Percentiles rank a stretch among this genome's conserved stretches.
phyloP scores from a whole-genome alignment of 2,329 filamentous ascomycete species.

The Cyphellophora attinorum region DNA sequence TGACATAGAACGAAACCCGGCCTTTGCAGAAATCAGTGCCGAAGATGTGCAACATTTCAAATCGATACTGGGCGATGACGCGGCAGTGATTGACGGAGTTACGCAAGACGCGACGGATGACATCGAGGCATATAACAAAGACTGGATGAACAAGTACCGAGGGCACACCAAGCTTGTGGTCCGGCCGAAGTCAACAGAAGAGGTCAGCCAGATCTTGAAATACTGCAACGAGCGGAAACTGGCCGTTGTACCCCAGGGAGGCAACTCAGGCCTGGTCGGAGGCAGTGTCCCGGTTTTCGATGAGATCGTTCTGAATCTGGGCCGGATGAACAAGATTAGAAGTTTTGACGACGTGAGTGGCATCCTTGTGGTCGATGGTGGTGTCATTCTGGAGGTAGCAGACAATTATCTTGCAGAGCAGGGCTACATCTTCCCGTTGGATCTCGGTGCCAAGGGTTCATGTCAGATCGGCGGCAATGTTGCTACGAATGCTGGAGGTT shows the following conservation, averaged over 20 bases:
- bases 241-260: slow-evolving; percentile 92
- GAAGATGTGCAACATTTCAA: slow-evolving; percentile 81
- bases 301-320: slow-evolving; percentile 88
- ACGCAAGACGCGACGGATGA: slow-evolving; percentile 66
- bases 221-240: slow-evolving; percentile 93
- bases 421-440: slow-evolving; percentile 85
- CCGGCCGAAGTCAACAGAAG: slow-evolving; percentile 72
- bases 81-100: slow-evolving; percentile 76
- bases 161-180: slow-evolving; percentile 81
- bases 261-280: slow-evolving; percentile 91
- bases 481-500: slow-evolving; percentile 86
- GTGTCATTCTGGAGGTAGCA: slow-evolving; percentile 79
- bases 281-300: slow-evolving; percentile 96
- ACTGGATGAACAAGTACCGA: slow-evolving; percentile 99
- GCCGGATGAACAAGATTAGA: slow-evolving; percentile 81
- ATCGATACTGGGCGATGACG: slow-evolving; percentile 65
- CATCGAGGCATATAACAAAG: slow-evolving; percentile 83
- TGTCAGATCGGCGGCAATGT: slow-evolving; percentile 96
- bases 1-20: slow-evolving; percentile 70
- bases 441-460: slow-evolving; percentile 94
- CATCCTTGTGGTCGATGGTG: slow-evolving; percentile 80
- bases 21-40: slow-evolving; percentile 58
- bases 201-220: slow-evolving; percentile 81
- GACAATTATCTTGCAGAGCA: slow-evolving; percentile 77
- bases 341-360: slow-evolving; percentile 92